phyloP scores from a whole-genome alignment of 345 rosid genomes.

The Punica granatum region DNA sequence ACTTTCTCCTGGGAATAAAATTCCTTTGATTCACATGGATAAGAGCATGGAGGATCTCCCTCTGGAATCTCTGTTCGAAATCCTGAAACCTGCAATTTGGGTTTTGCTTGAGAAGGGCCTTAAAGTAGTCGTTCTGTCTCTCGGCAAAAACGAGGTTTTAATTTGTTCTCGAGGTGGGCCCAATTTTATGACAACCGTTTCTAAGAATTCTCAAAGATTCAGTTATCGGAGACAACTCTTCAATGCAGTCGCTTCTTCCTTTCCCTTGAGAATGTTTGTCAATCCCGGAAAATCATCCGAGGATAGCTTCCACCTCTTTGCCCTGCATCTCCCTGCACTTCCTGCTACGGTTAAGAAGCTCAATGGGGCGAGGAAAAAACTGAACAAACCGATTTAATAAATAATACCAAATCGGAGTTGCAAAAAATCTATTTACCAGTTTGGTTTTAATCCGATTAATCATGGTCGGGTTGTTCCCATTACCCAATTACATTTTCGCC shows the following conservation, averaged over 20 bases:
- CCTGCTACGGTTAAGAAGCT: constrained; percentile 72
- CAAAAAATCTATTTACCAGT: too few species aligned
- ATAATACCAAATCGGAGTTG: too few species aligned
- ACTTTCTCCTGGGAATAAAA: constrained; percentile 27
- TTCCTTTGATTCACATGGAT: constrained; percentile 18
- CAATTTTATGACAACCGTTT: constrained; percentile 15
- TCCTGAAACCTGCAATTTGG: constrained; percentile 53
- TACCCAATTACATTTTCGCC: too few species aligned
- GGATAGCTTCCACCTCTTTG: constrained; percentile 23
- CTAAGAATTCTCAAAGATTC: constrained; percentile 11
- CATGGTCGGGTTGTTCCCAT: too few species aligned
- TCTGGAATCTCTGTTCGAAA: constrained; percentile 28
- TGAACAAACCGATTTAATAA: too few species aligned
- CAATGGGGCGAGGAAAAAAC: constrained; percentile 91
- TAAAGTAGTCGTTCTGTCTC: constrained; percentile 52
- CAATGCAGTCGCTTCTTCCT: constrained; percentile 26
- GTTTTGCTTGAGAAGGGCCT: constrained; percentile 67
- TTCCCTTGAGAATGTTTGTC: constrained; percentile 28
- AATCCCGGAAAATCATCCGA: constrained; percentile 6
- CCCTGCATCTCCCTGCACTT: constrained; percentile 59
- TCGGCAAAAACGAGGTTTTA: constrained; percentile 67
- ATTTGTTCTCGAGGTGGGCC: constrained; percentile 46
- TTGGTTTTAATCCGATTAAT: too few species aligned
- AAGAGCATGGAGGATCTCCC: constrained; percentile 12
- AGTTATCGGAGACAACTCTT: constrained; percentile 22